A percentile compares a stretch with the other conserved stretches of the same genome.
Evolutionary conservation across 257 asterid genomes (phyloP).

Genomic region (Nicotiana tomentosiformis): DNA sequence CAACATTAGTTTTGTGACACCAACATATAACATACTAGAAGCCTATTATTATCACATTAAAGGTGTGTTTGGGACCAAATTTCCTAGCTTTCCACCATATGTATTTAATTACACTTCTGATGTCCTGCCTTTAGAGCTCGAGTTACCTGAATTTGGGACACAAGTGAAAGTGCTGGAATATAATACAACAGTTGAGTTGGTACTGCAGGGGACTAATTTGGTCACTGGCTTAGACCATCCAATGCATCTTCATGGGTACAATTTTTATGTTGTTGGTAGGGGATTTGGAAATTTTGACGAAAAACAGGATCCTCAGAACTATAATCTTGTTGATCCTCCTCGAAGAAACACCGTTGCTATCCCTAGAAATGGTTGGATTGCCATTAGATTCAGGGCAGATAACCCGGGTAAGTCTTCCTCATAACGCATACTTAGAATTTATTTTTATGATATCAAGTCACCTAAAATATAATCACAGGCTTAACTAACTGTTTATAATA

Average conservation of each 20-base stretch:
- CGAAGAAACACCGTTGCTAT: slow-evolving; percentile 44
- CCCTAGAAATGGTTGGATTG: slow-evolving; percentile 57
- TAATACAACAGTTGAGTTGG: slow-evolving; percentile 38
- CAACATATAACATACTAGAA: slow-evolving; percentile 29
- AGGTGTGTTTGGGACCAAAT: slow-evolving; percentile 23
- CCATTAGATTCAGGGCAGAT: slow-evolving; percentile 56
- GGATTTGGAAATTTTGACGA: slow-evolving; percentile 59
- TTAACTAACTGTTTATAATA: too few species aligned
- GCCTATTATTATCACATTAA: slow-evolving; percentile 30
- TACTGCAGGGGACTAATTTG: slow-evolving; percentile 55
- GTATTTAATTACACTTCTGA: slow-evolving; percentile 44
- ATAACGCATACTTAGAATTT: neutral
- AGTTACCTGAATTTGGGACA: slow-evolving; percentile 8
- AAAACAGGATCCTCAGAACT: slow-evolving; percentile 31
- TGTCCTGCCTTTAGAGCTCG: slow-evolving; percentile 19
- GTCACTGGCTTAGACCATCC: slow-evolving; percentile 63
- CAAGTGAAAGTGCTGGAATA: slow-evolving; percentile 13
- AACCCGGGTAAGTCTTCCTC: slow-evolving; percentile 51
- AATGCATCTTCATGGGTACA: slow-evolving; percentile 69
- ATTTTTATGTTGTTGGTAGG: slow-evolving; percentile 59
- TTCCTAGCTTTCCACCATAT: slow-evolving; percentile 30
- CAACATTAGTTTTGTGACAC: slow-evolving; percentile 34
- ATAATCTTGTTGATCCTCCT: slow-evolving; percentile 65
- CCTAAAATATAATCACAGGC: too few species aligned
- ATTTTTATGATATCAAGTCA: too few species aligned